Evolutionary conservation across 352 stramenopile species (phyloP).

Genomic region (Pythium plurisporium): DNA sequence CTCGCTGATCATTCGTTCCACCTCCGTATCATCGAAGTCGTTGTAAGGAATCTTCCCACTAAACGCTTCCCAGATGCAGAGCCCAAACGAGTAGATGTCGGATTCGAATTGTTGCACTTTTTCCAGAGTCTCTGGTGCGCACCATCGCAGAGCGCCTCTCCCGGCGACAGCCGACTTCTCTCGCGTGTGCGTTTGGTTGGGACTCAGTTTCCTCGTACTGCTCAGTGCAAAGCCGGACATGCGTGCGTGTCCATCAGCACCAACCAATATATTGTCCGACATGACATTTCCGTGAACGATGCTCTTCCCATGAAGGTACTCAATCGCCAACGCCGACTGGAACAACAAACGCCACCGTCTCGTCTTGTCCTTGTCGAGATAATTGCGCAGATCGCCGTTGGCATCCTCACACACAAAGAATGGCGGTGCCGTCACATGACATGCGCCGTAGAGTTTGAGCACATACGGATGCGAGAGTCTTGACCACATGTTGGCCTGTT

Average conservation of each 20-base stretch:
- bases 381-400: slow-evolving; percentile 18
- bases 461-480: slow-evolving; percentile 88
- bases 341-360: slow-evolving; percentile 28
- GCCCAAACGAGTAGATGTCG: slow-evolving; percentile 10
- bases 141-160: slow-evolving; percentile 18
- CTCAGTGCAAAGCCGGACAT: slow-evolving; percentile 34
- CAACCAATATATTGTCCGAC: slow-evolving; percentile 50
- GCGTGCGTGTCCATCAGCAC: slow-evolving; percentile 21
- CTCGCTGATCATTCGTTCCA: background rate
- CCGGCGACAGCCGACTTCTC: background rate
- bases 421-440: slow-evolving; percentile 17
- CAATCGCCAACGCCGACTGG: slow-evolving; percentile 28
- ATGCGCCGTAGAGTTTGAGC: slow-evolving; percentile 52
- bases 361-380: slow-evolving; percentile 9
- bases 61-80: slow-evolving; percentile 13
- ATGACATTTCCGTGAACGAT: slow-evolving; percentile 57
- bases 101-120: background rate
- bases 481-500: slow-evolving; percentile 74
- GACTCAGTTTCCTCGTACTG: slow-evolving; percentile 1
- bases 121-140: slow-evolving; percentile 24
- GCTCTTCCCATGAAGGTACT: slow-evolving; percentile 33
- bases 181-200: too few relatives aligned
- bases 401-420: slow-evolving; percentile 28
- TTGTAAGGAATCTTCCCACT: slow-evolving; percentile 3
- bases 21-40: background rate